Conservation (phyloP, 768 basidiomycete genomes). For the Macrolepiota albuminosa region DNA sequence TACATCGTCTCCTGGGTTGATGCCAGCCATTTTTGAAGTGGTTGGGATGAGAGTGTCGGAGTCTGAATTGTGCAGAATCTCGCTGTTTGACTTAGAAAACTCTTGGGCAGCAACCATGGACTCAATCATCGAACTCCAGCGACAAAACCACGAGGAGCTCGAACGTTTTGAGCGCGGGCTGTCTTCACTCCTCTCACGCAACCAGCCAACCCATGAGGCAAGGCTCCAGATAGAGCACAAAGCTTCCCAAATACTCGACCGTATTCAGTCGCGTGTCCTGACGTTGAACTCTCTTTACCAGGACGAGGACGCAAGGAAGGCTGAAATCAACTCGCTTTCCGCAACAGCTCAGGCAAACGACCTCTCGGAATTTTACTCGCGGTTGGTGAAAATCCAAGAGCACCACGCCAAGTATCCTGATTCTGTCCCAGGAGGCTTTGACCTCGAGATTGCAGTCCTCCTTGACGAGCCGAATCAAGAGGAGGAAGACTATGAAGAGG, state of each 20-base stretch:
- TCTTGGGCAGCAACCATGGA: slow-evolving; percentile 57
- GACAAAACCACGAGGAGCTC: slow-evolving; percentile 93
- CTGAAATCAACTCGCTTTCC: slow-evolving; percentile 63
- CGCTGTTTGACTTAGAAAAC: slow-evolving; percentile 14
- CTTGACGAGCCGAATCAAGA: slow-evolving; percentile 75
- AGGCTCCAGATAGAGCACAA: slow-evolving; percentile 81
- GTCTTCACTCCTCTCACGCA: slow-evolving; percentile 75
- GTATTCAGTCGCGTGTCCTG: slow-evolving; percentile 65
- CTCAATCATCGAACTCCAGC: slow-evolving; percentile 89
- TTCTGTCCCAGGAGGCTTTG: slow-evolving; percentile 73
- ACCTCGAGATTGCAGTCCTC: slow-evolving; percentile 77
- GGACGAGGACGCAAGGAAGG: slow-evolving; percentile 67
- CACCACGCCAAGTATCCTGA: slow-evolving; percentile 97
- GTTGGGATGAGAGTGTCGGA: slow-evolving; percentile 48
- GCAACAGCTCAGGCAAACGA: slow-evolving; percentile 58
- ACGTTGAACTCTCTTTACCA: slow-evolving; percentile 71
- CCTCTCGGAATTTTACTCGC: slow-evolving; percentile 91
- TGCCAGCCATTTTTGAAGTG: slow-evolving; percentile 64
- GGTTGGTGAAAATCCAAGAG: slow-evolving; percentile 94
- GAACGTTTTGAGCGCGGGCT: slow-evolving; percentile 89
- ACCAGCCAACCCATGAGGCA: slow-evolving; percentile 54
- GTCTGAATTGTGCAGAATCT: slow-evolving; percentile 39
- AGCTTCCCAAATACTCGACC: slow-evolving; percentile 83
- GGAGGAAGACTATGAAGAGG: slow-evolving; percentile 75
- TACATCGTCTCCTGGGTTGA: slow-evolving; percentile 85